Base-by-base conservation (phyloP, 306 rosid species). In the Rosa multiflora region DNA sequence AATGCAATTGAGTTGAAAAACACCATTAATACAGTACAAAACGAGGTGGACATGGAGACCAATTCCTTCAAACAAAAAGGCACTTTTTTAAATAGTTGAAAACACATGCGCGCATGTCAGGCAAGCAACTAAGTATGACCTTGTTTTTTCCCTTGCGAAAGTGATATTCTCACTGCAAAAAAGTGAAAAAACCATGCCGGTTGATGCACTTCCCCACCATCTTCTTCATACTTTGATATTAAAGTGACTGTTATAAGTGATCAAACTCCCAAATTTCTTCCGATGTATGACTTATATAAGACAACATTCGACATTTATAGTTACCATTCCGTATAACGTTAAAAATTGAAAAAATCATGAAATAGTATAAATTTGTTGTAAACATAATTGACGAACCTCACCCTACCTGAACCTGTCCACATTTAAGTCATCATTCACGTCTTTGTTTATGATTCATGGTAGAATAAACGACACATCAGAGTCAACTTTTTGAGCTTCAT, bases 401-500 rank as follows among this genome's bases (percentile, higher is more conserved):
- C 1, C 1, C 6, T 52, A 61, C 17, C 2, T 23, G 6, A 26
- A 26, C 3, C 7, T 0, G 3, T 4, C 18, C 39, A 12, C 37
- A n/a, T n/a, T 10, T 1, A 26, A 10, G 39, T 0, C 8, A 59
- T 23, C 37, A 10, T 59, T 59, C 17, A 23, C 7, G 13, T 59
- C 66, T 10, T 59, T 55, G 4, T 20, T 55, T 8, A 55, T 20
- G 1, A 9, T 20, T 53, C 35, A 29, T 62, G 8, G n/a, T 39
- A 8, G 14, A 39, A 26, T 37, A 67, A 26, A 18, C 21, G 3
- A 70, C 9, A 53, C 43, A 49, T 40, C 53, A 52, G 23, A 10
- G 13, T 77, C 53, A 37, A 49, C 74, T 37, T 67, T 63, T 77
- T 21, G 8, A 77, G 43, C 37, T 77, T n/a, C 74, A 51, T 40